Evolutionary conservation across 2,329 filamentous ascomycete genomes (phyloP).

Genomic region (Alternaria consortialis): DNA sequence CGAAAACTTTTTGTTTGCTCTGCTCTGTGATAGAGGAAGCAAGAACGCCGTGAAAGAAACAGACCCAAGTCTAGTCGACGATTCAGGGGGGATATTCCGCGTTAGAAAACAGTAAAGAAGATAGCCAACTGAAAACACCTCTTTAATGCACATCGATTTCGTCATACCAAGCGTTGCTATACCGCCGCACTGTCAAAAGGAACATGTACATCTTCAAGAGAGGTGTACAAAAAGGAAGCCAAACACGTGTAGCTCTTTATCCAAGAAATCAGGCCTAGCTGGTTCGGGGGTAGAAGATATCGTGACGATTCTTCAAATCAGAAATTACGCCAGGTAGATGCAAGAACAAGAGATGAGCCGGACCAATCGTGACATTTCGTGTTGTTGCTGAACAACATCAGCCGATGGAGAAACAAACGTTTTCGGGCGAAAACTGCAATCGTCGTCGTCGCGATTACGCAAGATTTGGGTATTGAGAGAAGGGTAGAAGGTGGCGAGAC

Average conservation of each 20-base stretch:
- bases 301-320: constrained; percentile 18
- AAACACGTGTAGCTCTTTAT: constrained; percentile 30
- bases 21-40: constrained; percentile 11
- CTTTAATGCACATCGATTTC: constrained; percentile 47
- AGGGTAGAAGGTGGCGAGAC: constrained; percentile 21
- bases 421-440: constrained; percentile 32
- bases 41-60: constrained; percentile 29
- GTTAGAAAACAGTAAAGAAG: constrained; percentile 20
- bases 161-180: constrained; percentile 37
- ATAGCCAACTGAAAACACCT: constrained; percentile 37
- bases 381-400: constrained; percentile 9
- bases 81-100: constrained; percentile 36
- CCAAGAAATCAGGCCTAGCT: constrained; percentile 29
- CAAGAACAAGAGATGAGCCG: constrained; percentile 25
- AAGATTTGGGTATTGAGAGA: constrained; percentile 36
- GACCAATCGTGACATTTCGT: constrained; percentile 34
- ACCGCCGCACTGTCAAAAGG: constrained; percentile 30
- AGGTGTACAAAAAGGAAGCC: constrained; percentile 40
- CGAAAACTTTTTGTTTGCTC: constrained; percentile 36
- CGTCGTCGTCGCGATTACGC: constrained; percentile 28
- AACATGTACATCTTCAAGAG: constrained; percentile 35
- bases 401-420: constrained; percentile 20
- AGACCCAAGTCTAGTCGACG: constrained; percentile 26
- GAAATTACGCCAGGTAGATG: constrained; percentile 38
- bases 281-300: constrained; percentile 24